Conservation (phyloP, 2,329 filamentous ascomycete species). For the Venturia carpophila region DNA sequence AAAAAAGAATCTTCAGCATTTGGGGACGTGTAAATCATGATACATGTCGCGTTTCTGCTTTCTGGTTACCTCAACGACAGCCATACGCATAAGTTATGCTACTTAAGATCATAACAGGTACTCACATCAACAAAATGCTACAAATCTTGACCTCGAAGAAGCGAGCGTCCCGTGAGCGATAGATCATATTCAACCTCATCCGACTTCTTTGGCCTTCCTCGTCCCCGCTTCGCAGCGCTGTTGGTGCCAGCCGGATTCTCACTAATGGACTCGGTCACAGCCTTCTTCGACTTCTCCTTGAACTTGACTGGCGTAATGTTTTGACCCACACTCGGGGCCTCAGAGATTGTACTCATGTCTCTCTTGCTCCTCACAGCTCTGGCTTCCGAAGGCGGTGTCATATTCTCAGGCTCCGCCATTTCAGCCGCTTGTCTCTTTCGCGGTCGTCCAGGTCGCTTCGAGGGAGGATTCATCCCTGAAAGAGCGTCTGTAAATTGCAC, state of each 20-base stretch:
- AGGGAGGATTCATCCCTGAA: not conserved
- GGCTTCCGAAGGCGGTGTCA: not conserved
- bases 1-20: too few species aligned
- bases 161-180: not conserved
- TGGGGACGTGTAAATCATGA: too few species aligned
- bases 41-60: too few species aligned
- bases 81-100: too few species aligned
- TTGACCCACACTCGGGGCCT: not conserved
- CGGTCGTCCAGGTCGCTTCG: not conserved
- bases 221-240: not conserved
- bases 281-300: not conserved
- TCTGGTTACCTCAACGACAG: too few species aligned
- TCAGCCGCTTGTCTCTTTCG: not conserved
- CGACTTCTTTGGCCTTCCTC: slow-evolving; percentile 3
- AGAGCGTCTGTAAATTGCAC: not conserved
- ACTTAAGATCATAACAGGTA: too few species aligned
- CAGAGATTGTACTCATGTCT: not conserved
- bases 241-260: not conserved
- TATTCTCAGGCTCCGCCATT: not conserved
- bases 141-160: not conserved
- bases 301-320: not conserved
- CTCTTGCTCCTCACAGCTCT: slow-evolving; percentile 1
- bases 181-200: not conserved
- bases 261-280: not conserved
- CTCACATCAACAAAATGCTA: too few species aligned